A percentile compares a stretch with the other conserved stretches of the same genome.
Conservation (phyloP, 352 stramenopile genomes). For the Phytopythium boreale region DNA sequence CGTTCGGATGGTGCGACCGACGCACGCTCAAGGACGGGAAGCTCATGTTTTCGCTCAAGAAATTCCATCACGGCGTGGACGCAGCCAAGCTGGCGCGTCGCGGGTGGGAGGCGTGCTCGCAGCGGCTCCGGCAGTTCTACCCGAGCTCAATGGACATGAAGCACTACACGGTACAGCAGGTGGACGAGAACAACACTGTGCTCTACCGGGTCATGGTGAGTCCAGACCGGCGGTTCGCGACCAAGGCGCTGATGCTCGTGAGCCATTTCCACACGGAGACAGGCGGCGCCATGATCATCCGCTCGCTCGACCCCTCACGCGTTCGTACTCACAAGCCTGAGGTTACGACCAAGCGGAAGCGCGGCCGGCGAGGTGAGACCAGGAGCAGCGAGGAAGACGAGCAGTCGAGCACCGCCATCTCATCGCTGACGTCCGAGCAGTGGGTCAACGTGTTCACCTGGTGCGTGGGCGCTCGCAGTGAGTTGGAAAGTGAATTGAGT, state of each 20-base stretch:
- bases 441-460: constrained; percentile 69
- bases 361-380: not conserved
- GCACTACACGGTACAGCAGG: constrained; percentile 35
- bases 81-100: constrained; percentile 24
- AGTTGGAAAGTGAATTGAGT: not conserved
- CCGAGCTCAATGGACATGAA: constrained; percentile 43
- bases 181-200: constrained; percentile 68
- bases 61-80: constrained; percentile 35
- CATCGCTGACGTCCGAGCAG: constrained; percentile 12
- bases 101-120: constrained; percentile 30
- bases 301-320: constrained; percentile 28
- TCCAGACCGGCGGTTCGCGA: constrained; percentile 14
- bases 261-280: constrained; percentile 35
- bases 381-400: constrained; percentile 1
- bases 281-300: constrained; percentile 46
- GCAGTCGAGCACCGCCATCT: not conserved
- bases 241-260: constrained; percentile 50
- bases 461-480: constrained; percentile 14
- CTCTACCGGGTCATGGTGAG: constrained; percentile 45
- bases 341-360: not conserved
- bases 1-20: constrained; percentile 56
- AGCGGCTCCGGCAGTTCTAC: constrained; percentile 35
- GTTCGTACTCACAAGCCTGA: constrained; percentile 10
- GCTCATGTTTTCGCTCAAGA: constrained; percentile 59
- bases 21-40: constrained; percentile 35